phyloP scores from a whole-genome alignment of 2,329 filamentous ascomycete species.

The Diaporthe citriasiana region DNA sequence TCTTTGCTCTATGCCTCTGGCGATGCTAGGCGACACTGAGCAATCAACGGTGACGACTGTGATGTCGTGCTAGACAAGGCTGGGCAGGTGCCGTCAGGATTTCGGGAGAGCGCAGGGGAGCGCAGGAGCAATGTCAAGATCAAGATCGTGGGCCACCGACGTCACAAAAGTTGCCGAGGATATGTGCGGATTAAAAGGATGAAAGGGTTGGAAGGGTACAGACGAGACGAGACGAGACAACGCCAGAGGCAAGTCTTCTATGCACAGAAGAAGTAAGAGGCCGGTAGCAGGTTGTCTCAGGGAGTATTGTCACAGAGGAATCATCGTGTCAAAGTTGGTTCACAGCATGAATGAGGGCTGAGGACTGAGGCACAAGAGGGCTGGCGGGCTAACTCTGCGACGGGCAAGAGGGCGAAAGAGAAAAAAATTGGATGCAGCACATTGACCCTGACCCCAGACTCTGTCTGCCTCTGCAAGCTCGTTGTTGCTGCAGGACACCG shows the following conservation, averaged over 20 bases:
- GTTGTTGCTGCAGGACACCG: constrained; percentile 21
- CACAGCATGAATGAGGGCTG: constrained; percentile 9
- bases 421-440: constrained; percentile 38
- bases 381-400: constrained; percentile 16
- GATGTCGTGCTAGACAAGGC: background rate
- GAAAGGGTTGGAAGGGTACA: constrained; percentile 31
- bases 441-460: constrained; percentile 27
- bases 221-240: constrained; percentile 35
- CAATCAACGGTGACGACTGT: background rate
- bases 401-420: constrained; percentile 9
- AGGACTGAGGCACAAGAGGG: constrained; percentile 17
- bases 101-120: background rate
- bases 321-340: constrained; percentile 38
- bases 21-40: background rate
- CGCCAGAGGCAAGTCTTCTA: constrained; percentile 34
- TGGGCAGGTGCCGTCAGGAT: background rate
- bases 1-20: constrained; percentile 55
- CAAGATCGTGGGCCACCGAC: constrained; percentile 37
- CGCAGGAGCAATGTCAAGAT: constrained; percentile 4
- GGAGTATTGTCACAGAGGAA: constrained; percentile 35
- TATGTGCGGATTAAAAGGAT: constrained; percentile 38
- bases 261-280: constrained; percentile 1
- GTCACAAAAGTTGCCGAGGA: constrained; percentile 47
- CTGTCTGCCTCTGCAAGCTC: background rate
- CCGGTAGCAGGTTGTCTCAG: constrained; percentile 23